Base-by-base conservation (phyloP, 75 land plant genomes). In the Larix kaempferi region DNA sequence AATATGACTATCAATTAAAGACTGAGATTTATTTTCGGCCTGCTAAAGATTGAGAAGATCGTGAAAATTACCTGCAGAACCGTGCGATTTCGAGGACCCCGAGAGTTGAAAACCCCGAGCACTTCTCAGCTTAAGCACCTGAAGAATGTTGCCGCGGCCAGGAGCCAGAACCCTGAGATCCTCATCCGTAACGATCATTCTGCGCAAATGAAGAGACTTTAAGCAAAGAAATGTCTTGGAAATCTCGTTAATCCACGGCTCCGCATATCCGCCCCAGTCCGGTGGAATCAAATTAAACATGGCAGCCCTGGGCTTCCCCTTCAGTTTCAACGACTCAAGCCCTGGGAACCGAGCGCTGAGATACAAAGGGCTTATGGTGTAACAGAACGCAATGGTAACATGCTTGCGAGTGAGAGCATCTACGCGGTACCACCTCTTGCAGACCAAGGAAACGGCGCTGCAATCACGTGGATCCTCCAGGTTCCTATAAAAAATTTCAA, bases 241-340 rank as follows among this genome's bases (percentile, higher is more conserved):
- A 8, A 93, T 83, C 79, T 85, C 92, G 5, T 59, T 27, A 12
- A 91, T 78, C 98, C 98, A 95, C 0, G 96, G 95, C 2, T 84
- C 83, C 3, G 84, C 98, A 66, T 91, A 87, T 2, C 93, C 98
- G 0, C 98, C 98, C 98, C 98, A 95, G 57, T 95, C 78, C 73
- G 91, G 86, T 2, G 87, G 90, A n/a, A 93, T 89, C 64, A 95
- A 79, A 71, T 92, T 85, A 56, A 89, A 95, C 90, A 91, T 94
- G 13, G 89, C 78, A 56, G 98, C 98, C 61, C 98, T 65, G 3
- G 98, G 98, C 84, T 95, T 95, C 62, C 92, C 98, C 81, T 95
- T 95, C 65, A 95, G 78, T 75, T 85, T 91, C 84, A 93, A 76
- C 57, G 85, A 85, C 84, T 84, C 85, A 26, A 95, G 80, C 14